Evolutionary conservation across 306 rosid species (phyloP).

Genomic region (Parietaria judaica): DNA sequence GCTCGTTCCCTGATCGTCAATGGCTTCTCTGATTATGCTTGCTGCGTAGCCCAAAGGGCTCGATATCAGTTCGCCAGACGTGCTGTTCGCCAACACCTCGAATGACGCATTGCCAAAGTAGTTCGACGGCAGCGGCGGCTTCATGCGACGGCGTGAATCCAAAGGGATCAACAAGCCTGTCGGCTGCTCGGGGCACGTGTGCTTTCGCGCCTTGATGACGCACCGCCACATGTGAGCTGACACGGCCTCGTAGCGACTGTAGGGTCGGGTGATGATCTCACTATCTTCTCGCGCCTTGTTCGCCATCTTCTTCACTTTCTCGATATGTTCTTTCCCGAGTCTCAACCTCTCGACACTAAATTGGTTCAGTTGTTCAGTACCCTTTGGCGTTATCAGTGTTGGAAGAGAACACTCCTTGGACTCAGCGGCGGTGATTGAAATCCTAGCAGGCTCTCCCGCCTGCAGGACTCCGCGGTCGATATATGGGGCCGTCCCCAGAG

Average conservation of each 20-base stretch:
- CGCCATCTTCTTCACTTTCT: not conserved
- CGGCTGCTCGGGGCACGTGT: slow-evolving; percentile 24
- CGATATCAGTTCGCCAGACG: slow-evolving; percentile 25
- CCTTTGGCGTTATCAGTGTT: too few relatives aligned
- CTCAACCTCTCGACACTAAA: not conserved
- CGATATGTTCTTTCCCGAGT: not conserved
- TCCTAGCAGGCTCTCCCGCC: slow-evolving; percentile 23
- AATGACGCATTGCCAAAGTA: slow-evolving; percentile 40
- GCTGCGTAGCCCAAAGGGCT: slow-evolving; percentile 45
- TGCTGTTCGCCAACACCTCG: slow-evolving; percentile 22
- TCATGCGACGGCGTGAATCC: slow-evolving; percentile 32
- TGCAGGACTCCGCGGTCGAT: slow-evolving; percentile 17
- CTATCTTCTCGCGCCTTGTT: not conserved
- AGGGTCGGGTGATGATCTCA: not conserved
- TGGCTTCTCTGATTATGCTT: slow-evolving; percentile 32
- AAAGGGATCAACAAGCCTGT: slow-evolving; percentile 20
- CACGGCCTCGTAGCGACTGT: not conserved
- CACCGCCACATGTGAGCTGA: slow-evolving; percentile 44
- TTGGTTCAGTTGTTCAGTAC: not conserved
- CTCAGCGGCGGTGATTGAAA: too few relatives aligned
- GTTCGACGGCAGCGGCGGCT: slow-evolving; percentile 31
- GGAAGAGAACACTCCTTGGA: not conserved
- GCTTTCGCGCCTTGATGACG: slow-evolving; percentile 37
- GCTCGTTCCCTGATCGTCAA: slow-evolving; percentile 28
- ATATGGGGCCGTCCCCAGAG: slow-evolving; percentile 22